phyloP scores from a whole-genome alignment of 768 basidiomycete genomes.

The Lactarius psammicola region DNA sequence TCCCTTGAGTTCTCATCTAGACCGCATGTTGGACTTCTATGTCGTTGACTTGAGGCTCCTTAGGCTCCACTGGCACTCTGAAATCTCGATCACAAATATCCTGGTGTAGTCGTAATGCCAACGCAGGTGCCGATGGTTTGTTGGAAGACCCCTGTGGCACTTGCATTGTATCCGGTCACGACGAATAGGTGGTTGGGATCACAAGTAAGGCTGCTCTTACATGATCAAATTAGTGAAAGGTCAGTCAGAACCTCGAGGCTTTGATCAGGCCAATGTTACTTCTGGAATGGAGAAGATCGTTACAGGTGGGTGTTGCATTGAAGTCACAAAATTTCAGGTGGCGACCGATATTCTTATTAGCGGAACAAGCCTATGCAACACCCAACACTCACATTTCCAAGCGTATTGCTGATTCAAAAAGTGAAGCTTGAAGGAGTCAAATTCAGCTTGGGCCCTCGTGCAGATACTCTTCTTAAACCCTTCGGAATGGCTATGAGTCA shows the following conservation, averaged over 20 bases:
- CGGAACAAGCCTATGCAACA: background rate
- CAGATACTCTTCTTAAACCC: background rate
- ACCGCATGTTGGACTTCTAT: background rate
- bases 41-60: background rate
- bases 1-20: background rate
- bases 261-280: too few relatives aligned
- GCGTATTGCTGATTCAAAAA: too few relatives aligned
- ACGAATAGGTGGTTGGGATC: background rate
- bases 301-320: background rate
- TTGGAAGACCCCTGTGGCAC: background rate
- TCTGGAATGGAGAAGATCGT: too few relatives aligned
- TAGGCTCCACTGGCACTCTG: background rate
- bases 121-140: background rate
- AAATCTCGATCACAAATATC: background rate
- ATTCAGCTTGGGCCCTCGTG: too few relatives aligned
- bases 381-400: background rate
- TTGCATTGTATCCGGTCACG: background rate
- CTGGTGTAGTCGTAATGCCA: background rate
- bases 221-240: too few relatives aligned
- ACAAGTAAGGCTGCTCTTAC: too few relatives aligned
- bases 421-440: too few relatives aligned
- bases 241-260: too few relatives aligned
- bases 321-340: background rate
- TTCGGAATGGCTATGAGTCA: background rate
- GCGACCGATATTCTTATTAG: background rate